Evolutionary conservation across 1,284 basidiomycete species (phyloP).

Genomic region (Moesziomyces aphidis): DNA sequence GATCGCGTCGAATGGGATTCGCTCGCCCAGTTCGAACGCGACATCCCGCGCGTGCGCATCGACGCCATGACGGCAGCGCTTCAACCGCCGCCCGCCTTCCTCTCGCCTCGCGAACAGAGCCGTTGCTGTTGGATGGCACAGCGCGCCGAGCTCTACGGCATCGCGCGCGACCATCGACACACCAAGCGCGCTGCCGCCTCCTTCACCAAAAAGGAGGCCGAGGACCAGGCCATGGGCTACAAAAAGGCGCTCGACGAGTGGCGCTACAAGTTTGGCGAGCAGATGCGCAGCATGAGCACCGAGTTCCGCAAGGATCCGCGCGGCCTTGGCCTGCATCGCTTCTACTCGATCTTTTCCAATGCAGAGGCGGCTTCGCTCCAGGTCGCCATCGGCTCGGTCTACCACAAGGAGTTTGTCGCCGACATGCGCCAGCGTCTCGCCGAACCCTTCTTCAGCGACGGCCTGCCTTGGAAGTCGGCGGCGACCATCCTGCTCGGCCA

Average conservation of each 20-base stretch:
- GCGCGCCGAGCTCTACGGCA: slow-evolving; percentile 34
- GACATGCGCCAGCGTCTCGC: slow-evolving; percentile 35
- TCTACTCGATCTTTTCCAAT: slow-evolving; percentile 39
- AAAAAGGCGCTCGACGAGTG: slow-evolving; percentile 43
- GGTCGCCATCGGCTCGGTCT: slow-evolving; percentile 30
- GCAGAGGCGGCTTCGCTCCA: slow-evolving; percentile 39
- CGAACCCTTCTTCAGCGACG: slow-evolving; percentile 33
- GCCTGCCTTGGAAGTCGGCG: slow-evolving; percentile 31
- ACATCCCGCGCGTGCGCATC: slow-evolving; percentile 17
- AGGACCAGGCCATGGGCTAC: slow-evolving; percentile 28
- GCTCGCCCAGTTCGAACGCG: slow-evolving; percentile 34
- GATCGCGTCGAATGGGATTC: slow-evolving; percentile 44
- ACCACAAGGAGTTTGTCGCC: slow-evolving; percentile 40
- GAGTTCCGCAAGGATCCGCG: slow-evolving; percentile 37
- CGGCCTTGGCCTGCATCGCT: slow-evolving; percentile 41
- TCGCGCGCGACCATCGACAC: slow-evolving; percentile 38
- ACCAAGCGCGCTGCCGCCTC: slow-evolving; percentile 26
- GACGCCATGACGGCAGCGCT: slow-evolving; percentile 21
- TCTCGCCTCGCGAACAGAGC: slow-evolving; percentile 41
- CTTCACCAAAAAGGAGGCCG: slow-evolving; percentile 36
- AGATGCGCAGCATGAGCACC: slow-evolving; percentile 43
- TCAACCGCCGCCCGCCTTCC: slow-evolving; percentile 27
- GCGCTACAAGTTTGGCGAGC: slow-evolving; percentile 46
- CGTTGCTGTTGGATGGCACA: slow-evolving; percentile 48
- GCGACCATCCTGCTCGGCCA: slow-evolving; percentile 31